Evolutionary conservation across 2,329 filamentous ascomycete genomes (phyloP).

Genomic region (Fusarium kyushuense): DNA sequence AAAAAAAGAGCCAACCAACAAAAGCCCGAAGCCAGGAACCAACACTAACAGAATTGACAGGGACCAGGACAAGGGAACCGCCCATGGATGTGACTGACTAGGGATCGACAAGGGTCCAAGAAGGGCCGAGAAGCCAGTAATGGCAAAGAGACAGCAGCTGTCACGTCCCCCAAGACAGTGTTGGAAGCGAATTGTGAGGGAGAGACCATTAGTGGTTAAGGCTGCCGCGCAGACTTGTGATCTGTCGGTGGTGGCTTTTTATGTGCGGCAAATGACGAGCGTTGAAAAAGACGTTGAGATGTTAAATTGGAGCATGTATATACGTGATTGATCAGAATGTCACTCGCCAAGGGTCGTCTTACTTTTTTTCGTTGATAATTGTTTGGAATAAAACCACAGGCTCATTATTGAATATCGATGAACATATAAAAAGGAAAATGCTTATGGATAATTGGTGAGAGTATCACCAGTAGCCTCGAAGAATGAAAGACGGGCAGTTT

Average conservation of each 20-base stretch:
- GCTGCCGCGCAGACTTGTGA: slow-evolving; percentile 24
- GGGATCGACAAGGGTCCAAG: slow-evolving; percentile 31
- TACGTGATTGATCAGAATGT: slow-evolving; percentile 9
- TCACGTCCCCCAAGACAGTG: slow-evolving; percentile 27
- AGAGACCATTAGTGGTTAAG: slow-evolving; percentile 31
- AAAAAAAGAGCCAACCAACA: slow-evolving; percentile 22
- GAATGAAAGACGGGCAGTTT: background rate
- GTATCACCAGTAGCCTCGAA: background rate
- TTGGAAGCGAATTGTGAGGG: slow-evolving; percentile 10
- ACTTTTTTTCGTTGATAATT: background rate
- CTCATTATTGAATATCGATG: background rate
- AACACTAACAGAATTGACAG: slow-evolving; percentile 36
- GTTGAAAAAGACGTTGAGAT: slow-evolving; percentile 20
- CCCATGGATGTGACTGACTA: slow-evolving; percentile 30
- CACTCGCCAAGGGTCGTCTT: slow-evolving; percentile 1
- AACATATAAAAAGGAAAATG: background rate
- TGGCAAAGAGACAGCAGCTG: slow-evolving; percentile 28
- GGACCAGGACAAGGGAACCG: slow-evolving; percentile 17
- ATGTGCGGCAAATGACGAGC: slow-evolving; percentile 25
- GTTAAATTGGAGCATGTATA: slow-evolving; percentile 13
- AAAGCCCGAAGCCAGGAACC: slow-evolving; percentile 17
- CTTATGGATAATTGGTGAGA: background rate
- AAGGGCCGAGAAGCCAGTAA: slow-evolving; percentile 50
- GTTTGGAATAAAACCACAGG: background rate
- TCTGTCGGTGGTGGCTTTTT: slow-evolving; percentile 14